These are phyloP conservation scores for Sporothrix humicola DNA, from an alignment of 2,329 filamentous ascomycete genomes.

Conservation along the genomic window DNA sequence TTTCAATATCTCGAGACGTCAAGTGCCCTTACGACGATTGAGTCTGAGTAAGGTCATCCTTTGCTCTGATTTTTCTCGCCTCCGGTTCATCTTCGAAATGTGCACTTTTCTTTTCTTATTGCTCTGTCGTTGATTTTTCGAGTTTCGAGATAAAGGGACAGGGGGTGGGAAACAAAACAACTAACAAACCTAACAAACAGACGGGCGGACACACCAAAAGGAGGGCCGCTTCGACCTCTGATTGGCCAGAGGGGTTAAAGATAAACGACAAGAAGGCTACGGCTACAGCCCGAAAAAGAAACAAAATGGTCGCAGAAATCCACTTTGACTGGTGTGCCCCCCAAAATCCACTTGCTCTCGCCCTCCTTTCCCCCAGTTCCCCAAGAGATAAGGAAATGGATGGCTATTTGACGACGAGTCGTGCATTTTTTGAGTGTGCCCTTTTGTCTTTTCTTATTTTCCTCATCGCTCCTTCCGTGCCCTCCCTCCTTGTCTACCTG, in stretches of 20 bases:
- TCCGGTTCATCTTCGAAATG: not conserved
- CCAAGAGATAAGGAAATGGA: constrained; percentile 39
- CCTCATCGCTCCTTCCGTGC: not conserved
- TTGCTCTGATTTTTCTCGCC: not conserved
- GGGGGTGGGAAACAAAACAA: constrained; percentile 9
- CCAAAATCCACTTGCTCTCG: constrained; percentile 22
- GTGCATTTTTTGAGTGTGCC: not conserved
- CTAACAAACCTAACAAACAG: not conserved
- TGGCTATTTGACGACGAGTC: constrained; percentile 36
- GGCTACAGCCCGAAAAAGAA: not conserved
- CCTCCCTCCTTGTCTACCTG: not conserved
- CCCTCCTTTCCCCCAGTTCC: not conserved
- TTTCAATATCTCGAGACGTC: not conserved
- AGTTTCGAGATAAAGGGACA: constrained; percentile 11
- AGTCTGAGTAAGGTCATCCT: not conserved
- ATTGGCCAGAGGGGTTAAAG: constrained; percentile 8
- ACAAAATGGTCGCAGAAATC: constrained; percentile 11
- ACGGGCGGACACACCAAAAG: too few species aligned
- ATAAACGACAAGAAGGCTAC: constrained; percentile 17
- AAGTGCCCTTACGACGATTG: not conserved
- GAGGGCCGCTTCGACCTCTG: not conserved
- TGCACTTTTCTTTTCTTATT: not conserved
- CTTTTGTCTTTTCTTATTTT: not conserved
- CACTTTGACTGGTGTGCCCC: constrained; percentile 7
- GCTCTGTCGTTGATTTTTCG: not conserved